Percentiles rank a stretch among this genome's conserved stretches.
Conservation (phyloP, 805 yeast genomes). For the Peterozyma xylosa region DNA sequence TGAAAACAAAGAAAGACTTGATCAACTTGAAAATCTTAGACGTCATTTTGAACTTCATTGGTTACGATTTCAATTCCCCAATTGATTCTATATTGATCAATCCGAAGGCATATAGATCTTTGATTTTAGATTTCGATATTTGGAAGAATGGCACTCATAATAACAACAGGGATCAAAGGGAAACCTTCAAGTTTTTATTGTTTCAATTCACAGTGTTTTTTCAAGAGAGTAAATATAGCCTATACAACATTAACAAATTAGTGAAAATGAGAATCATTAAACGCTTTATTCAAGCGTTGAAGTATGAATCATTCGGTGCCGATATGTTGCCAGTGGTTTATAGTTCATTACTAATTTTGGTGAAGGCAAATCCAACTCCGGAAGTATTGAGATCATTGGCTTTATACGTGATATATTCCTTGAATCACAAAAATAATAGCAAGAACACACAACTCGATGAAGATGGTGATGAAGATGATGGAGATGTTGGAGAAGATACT, state of each 20-base stretch:
- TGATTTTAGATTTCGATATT: conserved; percentile 58
- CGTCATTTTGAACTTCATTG: conserved; percentile 42
- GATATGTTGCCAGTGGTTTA: conserved; percentile 28
- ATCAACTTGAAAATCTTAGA: conserved; percentile 38
- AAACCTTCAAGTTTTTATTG: conserved; percentile 43
- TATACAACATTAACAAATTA: conserved; percentile 45
- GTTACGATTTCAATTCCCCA: conserved; percentile 45
- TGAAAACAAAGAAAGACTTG: conserved; percentile 35
- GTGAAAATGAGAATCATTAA: conserved; percentile 39
- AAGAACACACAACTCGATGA: neutral
- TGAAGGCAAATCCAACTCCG: conserved; percentile 41
- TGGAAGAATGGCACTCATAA: conserved; percentile 29
- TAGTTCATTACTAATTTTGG: conserved; percentile 29
- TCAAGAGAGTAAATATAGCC: conserved; percentile 40
- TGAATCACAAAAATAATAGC: conserved; percentile 21
- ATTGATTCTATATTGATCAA: conserved; percentile 51
- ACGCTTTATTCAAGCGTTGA: conserved; percentile 42
- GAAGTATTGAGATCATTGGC: conserved; percentile 48
- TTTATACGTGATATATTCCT: conserved; percentile 42
- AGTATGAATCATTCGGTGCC: conserved; percentile 28
- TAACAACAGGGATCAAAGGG: conserved; percentile 20
- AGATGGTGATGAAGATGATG: neutral
- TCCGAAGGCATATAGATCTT: conserved; percentile 43
- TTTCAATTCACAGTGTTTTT: conserved; percentile 53
- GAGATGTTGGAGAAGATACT: neutral